Percentiles rank a stretch among this genome's conserved stretches.
phyloP scores from a whole-genome alignment of 768 basidiomycete species.

The Boletus vermiculosoides region DNA sequence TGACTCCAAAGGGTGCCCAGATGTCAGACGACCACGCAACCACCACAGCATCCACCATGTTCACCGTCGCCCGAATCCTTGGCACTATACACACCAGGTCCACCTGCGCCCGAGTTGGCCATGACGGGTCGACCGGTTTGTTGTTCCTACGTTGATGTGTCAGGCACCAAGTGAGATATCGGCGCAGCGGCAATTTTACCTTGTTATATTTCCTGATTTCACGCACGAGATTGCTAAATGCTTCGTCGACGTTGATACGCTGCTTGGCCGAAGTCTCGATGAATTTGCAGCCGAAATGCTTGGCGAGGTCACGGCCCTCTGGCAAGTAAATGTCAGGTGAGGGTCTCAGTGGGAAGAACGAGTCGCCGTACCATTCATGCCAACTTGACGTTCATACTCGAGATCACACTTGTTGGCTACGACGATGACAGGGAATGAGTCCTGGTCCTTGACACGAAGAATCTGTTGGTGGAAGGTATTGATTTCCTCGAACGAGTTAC shows the following conservation, averaged over 20 bases:
- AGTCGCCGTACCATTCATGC: slow-evolving; percentile 73
- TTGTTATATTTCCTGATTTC: slow-evolving; percentile 95
- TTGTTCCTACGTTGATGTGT: slow-evolving; percentile 53
- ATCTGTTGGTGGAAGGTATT: slow-evolving; percentile 96
- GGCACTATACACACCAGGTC: slow-evolving; percentile 48
- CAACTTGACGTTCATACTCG: slow-evolving; percentile 94
- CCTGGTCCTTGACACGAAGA: slow-evolving; percentile 93
- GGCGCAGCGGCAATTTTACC: slow-evolving; percentile 40
- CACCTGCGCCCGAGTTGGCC: slow-evolving; percentile 41
- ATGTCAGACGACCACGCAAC: slow-evolving; percentile 59
- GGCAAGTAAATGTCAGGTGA: slow-evolving; percentile 9
- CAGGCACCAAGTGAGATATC: slow-evolving; percentile 4
- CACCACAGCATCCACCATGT: slow-evolving; percentile 59
- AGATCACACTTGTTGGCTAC: slow-evolving; percentile 98
- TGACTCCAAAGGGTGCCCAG: background rate
- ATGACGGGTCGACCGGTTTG: slow-evolving; percentile 71
- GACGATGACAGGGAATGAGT: slow-evolving; percentile 91
- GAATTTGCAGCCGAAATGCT: slow-evolving; percentile 91
- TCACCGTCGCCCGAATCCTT: slow-evolving; percentile 52
- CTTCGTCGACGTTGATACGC: slow-evolving; percentile 95
- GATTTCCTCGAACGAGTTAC: slow-evolving; percentile 97
- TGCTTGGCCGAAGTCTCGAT: slow-evolving; percentile 97
- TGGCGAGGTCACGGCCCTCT: slow-evolving; percentile 98
- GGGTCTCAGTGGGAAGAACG: background rate
- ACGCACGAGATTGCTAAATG: slow-evolving; percentile 89